Evolutionary conservation across 2,329 filamentous ascomycete species (phyloP), one percentile per base, ranked within the genome.

Genomic region (Mycosphaerella sp.): DNA sequence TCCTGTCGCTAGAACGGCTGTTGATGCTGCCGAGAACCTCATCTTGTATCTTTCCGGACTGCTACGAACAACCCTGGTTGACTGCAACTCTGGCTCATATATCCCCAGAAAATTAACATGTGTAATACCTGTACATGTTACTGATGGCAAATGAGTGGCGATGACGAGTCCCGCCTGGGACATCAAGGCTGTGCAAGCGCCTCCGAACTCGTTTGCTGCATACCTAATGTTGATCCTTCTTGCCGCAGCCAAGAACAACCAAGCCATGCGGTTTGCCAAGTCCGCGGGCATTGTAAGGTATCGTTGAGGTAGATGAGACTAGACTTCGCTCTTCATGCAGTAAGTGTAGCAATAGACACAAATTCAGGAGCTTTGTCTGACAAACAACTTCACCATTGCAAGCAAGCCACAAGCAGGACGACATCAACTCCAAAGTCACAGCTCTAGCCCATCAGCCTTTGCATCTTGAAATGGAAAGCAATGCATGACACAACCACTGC

Each of bases 1-100:
- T 16, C 35, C 44, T 25, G 44, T 28, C 36, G 44, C 45, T 28
- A 49, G 16, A 12, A 18, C 16, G 39, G 45, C 45, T 30, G 45
- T 39, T 18, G 45, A 17, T 49, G 37, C 28, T 25, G 39, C 18
- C 17, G 39, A 16, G 45, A 49, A 18, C 27, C 35, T 49, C 45
- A 49, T 49, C 14, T 21, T 41, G 13, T 32, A 7, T 32, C 13
- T 9, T 32, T 32, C 8, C 13, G 30, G 8, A 13, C 30, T 32
- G 8, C 30, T 10, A 32, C 30, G 2, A 32, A 10, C 3, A 32
- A 32, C 8, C 13, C 9, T 4, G 3, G 13, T 32, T 9, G 8
- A 7, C 30, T 4, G 30, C 30, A 32, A 4, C 4, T 21, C 21
- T 21, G 21, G 3, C 21, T 21, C 21, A 21, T 21, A 21, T 21